phyloP scores from a whole-genome alignment of 257 asterid genomes.

The Nicotiana obtusifolia region DNA sequence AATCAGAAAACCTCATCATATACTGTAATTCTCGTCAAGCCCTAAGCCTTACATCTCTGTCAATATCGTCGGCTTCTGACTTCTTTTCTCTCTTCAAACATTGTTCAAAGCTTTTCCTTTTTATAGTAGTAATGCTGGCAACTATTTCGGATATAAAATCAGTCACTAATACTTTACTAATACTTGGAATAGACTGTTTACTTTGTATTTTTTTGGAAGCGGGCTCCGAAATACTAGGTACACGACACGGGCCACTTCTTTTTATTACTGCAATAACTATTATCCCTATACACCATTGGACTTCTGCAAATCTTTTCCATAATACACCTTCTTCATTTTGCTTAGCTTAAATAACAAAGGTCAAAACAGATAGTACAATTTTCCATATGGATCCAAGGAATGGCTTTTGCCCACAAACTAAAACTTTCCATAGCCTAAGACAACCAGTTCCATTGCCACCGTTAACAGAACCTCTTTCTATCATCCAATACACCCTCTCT shows the following conservation, averaged over 20 bases:
- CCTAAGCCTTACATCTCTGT: neutral
- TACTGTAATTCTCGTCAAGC: no score
- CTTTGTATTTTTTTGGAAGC: no score
- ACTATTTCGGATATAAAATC: no score
- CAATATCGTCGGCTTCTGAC: neutral
- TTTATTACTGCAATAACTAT: neutral
- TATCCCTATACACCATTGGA: neutral
- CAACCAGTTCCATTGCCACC: slow-evolving; percentile 58
- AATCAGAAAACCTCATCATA: neutral
- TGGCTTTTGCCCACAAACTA: slow-evolving; percentile 51
- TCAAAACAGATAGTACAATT: neutral
- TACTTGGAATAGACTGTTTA: no score
- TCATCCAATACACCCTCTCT: slow-evolving; percentile 40
- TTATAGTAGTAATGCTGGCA: neutral
- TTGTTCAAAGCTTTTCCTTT: neutral
- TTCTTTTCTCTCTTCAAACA: neutral
- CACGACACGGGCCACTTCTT: no score
- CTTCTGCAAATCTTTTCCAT: neutral
- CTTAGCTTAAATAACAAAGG: neutral
- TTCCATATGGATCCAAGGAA: slow-evolving; percentile 30
- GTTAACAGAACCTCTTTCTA: slow-evolving; percentile 46
- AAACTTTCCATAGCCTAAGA: slow-evolving; percentile 52
- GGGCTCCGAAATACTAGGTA: no score
- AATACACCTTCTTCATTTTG: neutral
- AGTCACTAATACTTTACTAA: no score